phyloP scores from a whole-genome alignment of 1,139 yeast species.

The Blastobotrys malaysiensis region DNA sequence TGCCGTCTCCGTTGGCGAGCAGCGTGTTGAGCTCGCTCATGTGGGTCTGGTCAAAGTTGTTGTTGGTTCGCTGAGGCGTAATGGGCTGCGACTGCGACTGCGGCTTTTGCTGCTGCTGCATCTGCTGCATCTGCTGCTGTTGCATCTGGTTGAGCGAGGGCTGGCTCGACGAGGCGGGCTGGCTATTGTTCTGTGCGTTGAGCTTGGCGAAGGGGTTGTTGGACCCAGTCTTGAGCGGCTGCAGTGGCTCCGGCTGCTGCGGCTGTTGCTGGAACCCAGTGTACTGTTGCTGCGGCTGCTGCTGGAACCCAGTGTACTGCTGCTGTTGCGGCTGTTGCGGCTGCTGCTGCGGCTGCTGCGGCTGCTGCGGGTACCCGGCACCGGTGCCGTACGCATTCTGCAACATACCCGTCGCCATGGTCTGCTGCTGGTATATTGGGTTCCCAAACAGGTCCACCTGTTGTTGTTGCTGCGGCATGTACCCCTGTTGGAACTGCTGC shows the following conservation, averaged over 20 bases:
- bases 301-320: too few species aligned
- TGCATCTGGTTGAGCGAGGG: slow-evolving; percentile 25
- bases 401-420: slow-evolving; percentile 51
- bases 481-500: slow-evolving; percentile 19
- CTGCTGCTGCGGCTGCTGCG: slow-evolving; percentile 26
- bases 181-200: slow-evolving; percentile 19
- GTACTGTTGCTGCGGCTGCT: slow-evolving; percentile 26
- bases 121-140: slow-evolving; percentile 31
- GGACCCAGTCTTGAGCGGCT: slow-evolving; percentile 71
- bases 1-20: slow-evolving; percentile 82
- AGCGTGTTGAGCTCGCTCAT: slow-evolving; percentile 63
- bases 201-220: slow-evolving; percentile 83
- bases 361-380: slow-evolving; percentile 32
- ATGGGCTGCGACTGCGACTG: slow-evolving; percentile 10
- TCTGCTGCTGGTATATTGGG: slow-evolving; percentile 43
- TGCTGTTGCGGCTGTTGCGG: slow-evolving; percentile 33
- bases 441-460: slow-evolving; percentile 66
- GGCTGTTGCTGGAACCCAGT: slow-evolving; percentile 28
- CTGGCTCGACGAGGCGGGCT: slow-evolving; percentile 14
- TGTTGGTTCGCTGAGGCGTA: slow-evolving; percentile 16
- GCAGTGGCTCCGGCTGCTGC: slow-evolving; percentile 39
- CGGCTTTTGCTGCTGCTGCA: slow-evolving; percentile 36
- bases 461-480: slow-evolving; percentile 13
- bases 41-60: slow-evolving; percentile 23
- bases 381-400: slow-evolving; percentile 39